Evolutionary conservation across 2,329 filamentous ascomycete species (phyloP), one percentile per base, ranked within the genome.

Genomic region (Cladorrhinum sp.): DNA sequence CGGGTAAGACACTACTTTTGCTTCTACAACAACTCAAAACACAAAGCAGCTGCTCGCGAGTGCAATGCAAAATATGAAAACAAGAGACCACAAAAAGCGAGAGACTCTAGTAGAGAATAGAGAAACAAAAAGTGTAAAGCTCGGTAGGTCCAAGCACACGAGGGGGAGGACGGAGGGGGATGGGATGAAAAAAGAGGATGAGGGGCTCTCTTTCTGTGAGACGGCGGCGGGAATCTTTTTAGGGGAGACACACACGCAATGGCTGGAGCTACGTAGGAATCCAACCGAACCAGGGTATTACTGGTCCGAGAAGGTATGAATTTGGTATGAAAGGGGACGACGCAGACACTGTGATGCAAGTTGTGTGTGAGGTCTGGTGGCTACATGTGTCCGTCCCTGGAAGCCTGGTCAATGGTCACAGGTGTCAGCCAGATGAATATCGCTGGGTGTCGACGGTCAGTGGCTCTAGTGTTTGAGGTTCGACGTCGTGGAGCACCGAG

Each of bases 351-450:
- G 71, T 74, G 74, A 75, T 70, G 76, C 75, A 75, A 68, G 69
- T 71, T 60, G 73, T 74, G 73, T 75, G 70, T 71, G 73, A 76
- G 73, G 75, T 75, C 69, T 42, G 71, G 73, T 74, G 70, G 73
- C 66, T 69, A 65, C 62, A 60, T 64, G 62, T 58, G 55, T 58
- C 61, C 49, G 51, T 57, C 57, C 61, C 59, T 61, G 51, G 28
- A 54, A 51, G 49, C 23, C 49, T 49, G 46, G 28, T 39, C 53
- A 33, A 18, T 55, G 59, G 65, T 68, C 63, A 64, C 63, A 65
- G 61, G 63, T 62, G 64, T 64, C 63, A 60, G 62, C 46, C 36
- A 33, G 60, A 42, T 21, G 46, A 33, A 46, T 12, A 28, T 42
- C 59, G 60, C 49, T 62, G 60, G 61, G 36, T 49, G 58, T 59